Evolutionary conservation across 345 rosid species (phyloP), one percentile per base, ranked within the genome.

Genomic region (Ceriops zippeliana): DNA sequence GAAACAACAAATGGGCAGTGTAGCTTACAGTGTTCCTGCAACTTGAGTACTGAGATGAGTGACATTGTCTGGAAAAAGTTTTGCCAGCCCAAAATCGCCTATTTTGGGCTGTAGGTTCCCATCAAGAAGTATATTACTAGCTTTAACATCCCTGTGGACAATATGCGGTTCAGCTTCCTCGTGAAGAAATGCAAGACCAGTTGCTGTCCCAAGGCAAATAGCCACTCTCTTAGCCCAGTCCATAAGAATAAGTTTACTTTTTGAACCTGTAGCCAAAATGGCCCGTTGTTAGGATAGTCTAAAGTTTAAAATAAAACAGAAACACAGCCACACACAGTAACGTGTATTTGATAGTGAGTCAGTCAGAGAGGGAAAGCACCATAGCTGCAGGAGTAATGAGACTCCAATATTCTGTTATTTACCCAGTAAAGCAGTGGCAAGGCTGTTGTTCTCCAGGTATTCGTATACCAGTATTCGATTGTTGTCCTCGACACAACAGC

Each of bases 111-210:
- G 76, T 54, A 86, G 77, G 65, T 81, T 78, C 20, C 73, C 72
- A 62, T 79, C 96, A 26, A 89, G 88, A 76, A 89, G 91, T 72
- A 89, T 67, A 72, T 89, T 89, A 75, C 96, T 85, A 70, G 96
- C 96, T 70, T 89, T 89, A 31, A 89, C 87, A 73, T 89, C 96
- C 72, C 96, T 80, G 76, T 89, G 96, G 70, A 89, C 96, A 7
- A 89, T 84, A 30, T 63, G 76, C 0, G 91, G 96, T 49, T 80
- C 80, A 10, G 82, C 82, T 69, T 83, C 96, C 26, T 89, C 85
- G 22, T 89, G 91, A 67, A 89, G 96, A 75, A 84, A 86, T 65
- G 85, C 81, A 68, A 89, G 88, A 59, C 90, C 91, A 32, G 80
- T 65, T 24, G 96, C 96, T 32, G 85, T 85, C 49, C 89, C 96